phyloP scores from a whole-genome alignment of 345 rosid genomes.

The Gossypium ekmanianum region DNA sequence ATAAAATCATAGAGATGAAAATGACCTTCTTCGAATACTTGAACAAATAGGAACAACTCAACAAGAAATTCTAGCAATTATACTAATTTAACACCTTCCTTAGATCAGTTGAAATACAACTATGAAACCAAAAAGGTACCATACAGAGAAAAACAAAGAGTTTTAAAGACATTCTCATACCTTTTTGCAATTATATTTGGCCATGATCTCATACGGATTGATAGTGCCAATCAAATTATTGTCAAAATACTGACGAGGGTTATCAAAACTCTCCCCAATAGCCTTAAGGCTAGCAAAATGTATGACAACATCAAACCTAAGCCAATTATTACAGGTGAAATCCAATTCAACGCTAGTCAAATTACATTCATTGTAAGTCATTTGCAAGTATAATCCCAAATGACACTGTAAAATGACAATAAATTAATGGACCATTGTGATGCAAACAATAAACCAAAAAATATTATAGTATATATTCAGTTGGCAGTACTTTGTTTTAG shows the following conservation, averaged over 20 bases:
- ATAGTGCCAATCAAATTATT: constrained; percentile 80
- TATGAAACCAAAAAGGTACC: constrained; percentile 33
- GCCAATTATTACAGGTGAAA: constrained; percentile 20
- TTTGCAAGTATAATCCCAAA: not conserved
- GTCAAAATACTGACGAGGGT: constrained; percentile 82
- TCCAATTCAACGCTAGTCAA: not conserved
- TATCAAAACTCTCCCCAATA: constrained; percentile 52
- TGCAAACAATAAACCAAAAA: not conserved
- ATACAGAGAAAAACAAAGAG: constrained; percentile 22
- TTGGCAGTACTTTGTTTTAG: constrained; percentile 42
- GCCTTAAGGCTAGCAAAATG: constrained; percentile 84
- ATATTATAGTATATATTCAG: not conserved
- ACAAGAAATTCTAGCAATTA: constrained; percentile 49
- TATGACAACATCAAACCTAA: constrained; percentile 85
- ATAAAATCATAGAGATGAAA: constrained; percentile 35
- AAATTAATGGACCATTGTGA: not conserved
- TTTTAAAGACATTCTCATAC: constrained; percentile 21
- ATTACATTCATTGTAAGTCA: not conserved
- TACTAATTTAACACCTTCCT: constrained; percentile 63
- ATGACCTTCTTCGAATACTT: not conserved
- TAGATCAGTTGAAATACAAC: constrained; percentile 62
- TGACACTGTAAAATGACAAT: not conserved
- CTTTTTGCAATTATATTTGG: constrained; percentile 76
- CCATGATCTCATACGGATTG: constrained; percentile 76
- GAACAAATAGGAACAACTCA: not conserved